These are phyloP conservation scores for Ustilago curta DNA, from an alignment of 1,284 basidiomycete species.

Conservation along the genomic window DNA sequence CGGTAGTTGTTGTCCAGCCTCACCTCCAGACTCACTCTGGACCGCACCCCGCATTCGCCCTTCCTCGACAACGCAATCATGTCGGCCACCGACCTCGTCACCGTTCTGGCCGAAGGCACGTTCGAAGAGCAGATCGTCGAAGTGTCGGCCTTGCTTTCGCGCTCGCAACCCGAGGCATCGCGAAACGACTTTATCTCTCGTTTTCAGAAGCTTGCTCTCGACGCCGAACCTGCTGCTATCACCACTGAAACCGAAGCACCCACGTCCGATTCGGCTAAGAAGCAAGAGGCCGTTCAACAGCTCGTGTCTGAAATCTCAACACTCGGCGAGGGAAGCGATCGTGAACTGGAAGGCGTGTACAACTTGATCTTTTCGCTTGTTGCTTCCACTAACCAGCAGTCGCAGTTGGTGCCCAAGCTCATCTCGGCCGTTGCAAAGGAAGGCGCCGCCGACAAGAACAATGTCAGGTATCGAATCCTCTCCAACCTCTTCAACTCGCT, in stretches of 20 bases:
- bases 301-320: conserved; percentile 52
- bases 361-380: conserved; percentile 63
- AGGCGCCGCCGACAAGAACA: conserved; percentile 41
- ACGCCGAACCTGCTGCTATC: conserved; percentile 41
- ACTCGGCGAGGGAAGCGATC: conserved; percentile 61
- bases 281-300: conserved; percentile 43
- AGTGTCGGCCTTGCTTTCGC: conserved; percentile 58
- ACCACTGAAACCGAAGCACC: conserved; percentile 4
- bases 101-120: conserved; percentile 64
- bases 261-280: conserved; percentile 32
- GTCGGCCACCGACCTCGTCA: conserved; percentile 59
- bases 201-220: conserved; percentile 50
- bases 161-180: conserved; percentile 56
- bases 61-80: conserved; percentile 33
- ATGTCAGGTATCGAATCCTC: conserved; percentile 58
- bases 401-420: conserved; percentile 40
- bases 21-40: background rate
- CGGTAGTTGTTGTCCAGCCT: conserved; percentile 11
- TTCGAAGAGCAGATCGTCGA: conserved; percentile 66
- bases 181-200: conserved; percentile 58
- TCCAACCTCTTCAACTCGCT: conserved; percentile 67
- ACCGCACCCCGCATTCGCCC: conserved; percentile 8
- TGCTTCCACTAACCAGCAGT: conserved; percentile 20
- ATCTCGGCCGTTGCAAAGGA: conserved; percentile 32
- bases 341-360: conserved; percentile 66